These are phyloP conservation scores for Rosellinia necatrix DNA, from an alignment of 2,329 filamentous ascomycete species.

Conservation along the genomic window DNA sequence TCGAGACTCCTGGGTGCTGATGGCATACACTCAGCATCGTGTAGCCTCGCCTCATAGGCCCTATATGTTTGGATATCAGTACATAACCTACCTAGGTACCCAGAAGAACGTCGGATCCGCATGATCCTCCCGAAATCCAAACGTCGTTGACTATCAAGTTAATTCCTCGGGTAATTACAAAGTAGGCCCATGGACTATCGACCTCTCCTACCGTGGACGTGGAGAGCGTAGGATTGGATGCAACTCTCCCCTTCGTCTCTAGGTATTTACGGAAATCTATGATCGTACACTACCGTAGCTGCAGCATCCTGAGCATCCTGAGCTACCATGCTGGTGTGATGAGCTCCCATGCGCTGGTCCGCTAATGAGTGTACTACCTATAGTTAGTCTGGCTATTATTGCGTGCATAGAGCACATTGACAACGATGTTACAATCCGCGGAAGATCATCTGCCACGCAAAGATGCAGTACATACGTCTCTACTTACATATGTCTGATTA, in stretches of 20 bases:
- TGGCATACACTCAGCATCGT: not conserved
- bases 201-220: too few relatives aligned
- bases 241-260: not conserved
- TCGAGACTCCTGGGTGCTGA: too few relatives aligned
- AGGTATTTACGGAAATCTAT: not conserved
- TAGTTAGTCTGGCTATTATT: constrained; percentile 2
- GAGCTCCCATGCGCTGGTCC: constrained; percentile 11
- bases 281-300: not conserved
- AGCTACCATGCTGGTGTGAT: constrained; percentile 18
- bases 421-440: constrained; percentile 17
- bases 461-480: constrained; percentile 13
- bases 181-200: too few relatives aligned
- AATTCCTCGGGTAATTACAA: not conserved
- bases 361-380: not conserved
- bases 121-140: constrained; percentile 15
- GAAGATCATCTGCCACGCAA: constrained; percentile 5
- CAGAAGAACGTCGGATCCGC: constrained; percentile 16
- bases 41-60: constrained; percentile 3
- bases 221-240: not conserved
- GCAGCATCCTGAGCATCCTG: constrained; percentile 8
- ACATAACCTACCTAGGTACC: too few relatives aligned
- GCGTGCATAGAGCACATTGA: constrained; percentile 12
- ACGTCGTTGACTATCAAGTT: too few relatives aligned
- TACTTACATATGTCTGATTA: not conserved
- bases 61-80: too few relatives aligned